A percentile compares a stretch with the other conserved stretches of the same genome.
phyloP scores from a whole-genome alignment of 768 basidiomycete genomes.

The Pilatotrama ljubarskyi region DNA sequence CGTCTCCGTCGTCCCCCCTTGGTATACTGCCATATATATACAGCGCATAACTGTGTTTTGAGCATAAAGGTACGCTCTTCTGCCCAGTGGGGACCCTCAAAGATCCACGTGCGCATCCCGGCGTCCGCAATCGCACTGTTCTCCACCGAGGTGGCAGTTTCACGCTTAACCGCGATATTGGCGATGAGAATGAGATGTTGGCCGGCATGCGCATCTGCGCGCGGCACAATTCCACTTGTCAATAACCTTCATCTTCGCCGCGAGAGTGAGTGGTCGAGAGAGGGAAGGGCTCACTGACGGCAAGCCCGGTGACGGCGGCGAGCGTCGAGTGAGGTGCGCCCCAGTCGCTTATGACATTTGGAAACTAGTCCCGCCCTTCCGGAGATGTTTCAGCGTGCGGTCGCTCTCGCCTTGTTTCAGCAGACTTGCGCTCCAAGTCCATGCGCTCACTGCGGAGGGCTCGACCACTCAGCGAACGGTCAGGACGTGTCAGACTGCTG shows the following conservation, averaged over 20 bases:
- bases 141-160: conserved; percentile 69
- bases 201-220: conserved; percentile 73
- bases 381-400: conserved; percentile 67
- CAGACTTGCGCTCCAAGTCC: background rate
- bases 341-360: conserved; percentile 80
- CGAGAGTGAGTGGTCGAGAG: background rate
- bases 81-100: too few relatives aligned
- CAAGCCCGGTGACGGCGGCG: conserved; percentile 59
- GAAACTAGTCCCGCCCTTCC: conserved; percentile 76
- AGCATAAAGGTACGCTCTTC: too few relatives aligned
- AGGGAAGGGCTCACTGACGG: conserved; percentile 42
- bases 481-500: background rate
- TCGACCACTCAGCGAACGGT: too few relatives aligned
- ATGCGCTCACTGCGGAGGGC: too few relatives aligned
- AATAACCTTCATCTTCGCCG: too few relatives aligned
- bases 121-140: conserved; percentile 73
- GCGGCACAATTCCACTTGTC: background rate
- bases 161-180: conserved; percentile 58
- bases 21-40: too few relatives aligned
- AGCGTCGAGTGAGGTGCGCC: conserved; percentile 61
- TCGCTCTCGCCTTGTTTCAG: conserved; percentile 77
- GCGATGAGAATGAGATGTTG: conserved; percentile 49
- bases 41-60: too few relatives aligned
- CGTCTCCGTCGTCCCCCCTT: too few relatives aligned
- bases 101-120: too few relatives aligned